Evolutionary conservation across 441 rosid species (phyloP).

Genomic region (Populus hybrid): DNA sequence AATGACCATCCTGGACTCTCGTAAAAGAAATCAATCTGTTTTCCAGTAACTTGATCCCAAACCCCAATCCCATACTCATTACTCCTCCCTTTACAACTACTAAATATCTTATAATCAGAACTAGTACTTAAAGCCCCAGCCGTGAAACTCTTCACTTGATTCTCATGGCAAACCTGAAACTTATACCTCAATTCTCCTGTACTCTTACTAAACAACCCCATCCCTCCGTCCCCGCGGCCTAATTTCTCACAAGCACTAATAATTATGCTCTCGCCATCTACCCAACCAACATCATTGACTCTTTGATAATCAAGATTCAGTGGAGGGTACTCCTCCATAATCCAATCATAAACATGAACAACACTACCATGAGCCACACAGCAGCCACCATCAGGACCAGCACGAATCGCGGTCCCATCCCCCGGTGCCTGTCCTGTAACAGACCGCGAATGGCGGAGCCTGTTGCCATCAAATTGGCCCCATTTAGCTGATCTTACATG

Average conservation of each 20-base stretch:
- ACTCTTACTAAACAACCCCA: slow-evolving; percentile 81
- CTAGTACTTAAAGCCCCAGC: slow-evolving; percentile 82
- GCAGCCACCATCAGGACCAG: slow-evolving; percentile 89
- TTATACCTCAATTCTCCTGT: slow-evolving; percentile 71
- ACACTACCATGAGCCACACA: slow-evolving; percentile 90
- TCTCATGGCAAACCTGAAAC: slow-evolving; percentile 69
- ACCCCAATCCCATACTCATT: slow-evolving; percentile 94
- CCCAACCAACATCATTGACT: slow-evolving; percentile 84
- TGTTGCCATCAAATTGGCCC: slow-evolving; percentile 86
- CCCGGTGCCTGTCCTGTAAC: slow-evolving; percentile 82
- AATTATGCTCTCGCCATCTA: slow-evolving; percentile 57
- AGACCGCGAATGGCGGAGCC: slow-evolving; percentile 49
- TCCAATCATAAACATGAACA: slow-evolving; percentile 91
- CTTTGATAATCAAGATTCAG: slow-evolving; percentile 81
- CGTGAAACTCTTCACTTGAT: slow-evolving; percentile 69
- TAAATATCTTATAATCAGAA: slow-evolving; percentile 60
- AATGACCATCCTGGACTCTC: slow-evolving; percentile 83
- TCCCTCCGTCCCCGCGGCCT: slow-evolving; percentile 87
- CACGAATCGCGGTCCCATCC: slow-evolving; percentile 90
- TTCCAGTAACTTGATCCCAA: slow-evolving; percentile 90
- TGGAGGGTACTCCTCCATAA: slow-evolving; percentile 74
- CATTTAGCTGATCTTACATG: slow-evolving; percentile 79
- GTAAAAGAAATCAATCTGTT: slow-evolving; percentile 85
- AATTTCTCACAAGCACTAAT: slow-evolving; percentile 76
- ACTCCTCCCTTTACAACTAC: slow-evolving; percentile 88